Base-by-base conservation (phyloP, 495 filamentous ascomycete species). In the Aspergillus taichungensis region DNA sequence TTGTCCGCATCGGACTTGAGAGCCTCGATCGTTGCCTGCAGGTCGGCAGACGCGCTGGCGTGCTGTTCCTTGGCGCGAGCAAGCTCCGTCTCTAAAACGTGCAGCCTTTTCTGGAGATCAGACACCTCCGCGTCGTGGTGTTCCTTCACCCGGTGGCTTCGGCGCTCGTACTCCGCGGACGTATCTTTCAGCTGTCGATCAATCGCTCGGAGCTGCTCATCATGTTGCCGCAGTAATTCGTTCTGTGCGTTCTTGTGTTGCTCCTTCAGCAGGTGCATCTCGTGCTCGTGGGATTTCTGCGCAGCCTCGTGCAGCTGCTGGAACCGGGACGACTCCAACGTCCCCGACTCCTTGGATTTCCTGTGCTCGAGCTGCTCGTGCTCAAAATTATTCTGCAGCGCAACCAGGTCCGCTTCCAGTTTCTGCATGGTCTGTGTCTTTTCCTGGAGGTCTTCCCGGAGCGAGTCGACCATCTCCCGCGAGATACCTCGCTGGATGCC, bases 401-500 rank as follows among this genome's bases (percentile, higher is more conserved):
- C 77, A 12, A 89, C 61, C 13, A 83, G 61, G 37, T 84, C 79
- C 4, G 76, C 69, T 52, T 88, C 79, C 37, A 82, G 59, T 40
- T 82, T 83, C 55, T 85, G 76, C 11, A 95, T 62, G 0, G 76
- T 75, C 46, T 80, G 73, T 24, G 72, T 79, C 47, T 81, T 84
- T 34, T 89, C 82, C 43, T 85, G 83, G 8, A 94, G 58, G 58
- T 95, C 83, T 5, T 75, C 74, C 42, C 85, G 80, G 12, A 99
- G 68, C 1, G 83, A 81, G 56, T 99, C 92, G 18, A 97, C 75
- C 49, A 92, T 64, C 53, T 90, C 82, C 30, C 85, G 76, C 8
- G 88, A 91, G 39, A 94, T 79, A 8, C 87, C 88, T 54, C 88
- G 88, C 56, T 88, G 78, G 24, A 87, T 71, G 0, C 86, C 86